Base-by-base conservation (phyloP, 2,329 filamentous ascomycete genomes). In the Xylariomycetidae sp. region DNA sequence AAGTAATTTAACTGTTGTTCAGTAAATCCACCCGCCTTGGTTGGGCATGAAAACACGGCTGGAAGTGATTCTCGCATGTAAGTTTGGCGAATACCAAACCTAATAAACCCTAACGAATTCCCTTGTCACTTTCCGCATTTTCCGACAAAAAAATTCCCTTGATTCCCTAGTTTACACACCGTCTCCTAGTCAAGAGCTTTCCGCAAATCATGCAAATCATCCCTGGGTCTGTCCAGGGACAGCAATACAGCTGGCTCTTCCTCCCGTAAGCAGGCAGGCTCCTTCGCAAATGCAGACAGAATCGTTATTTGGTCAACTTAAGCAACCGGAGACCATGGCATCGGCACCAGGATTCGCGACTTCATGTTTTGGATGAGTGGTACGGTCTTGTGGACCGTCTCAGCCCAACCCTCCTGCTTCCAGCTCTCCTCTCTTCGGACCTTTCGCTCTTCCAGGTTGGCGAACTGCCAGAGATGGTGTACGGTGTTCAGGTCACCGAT, bases 401-500 rank as follows among this genome's bases (percentile, higher is more conserved):
- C 87, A 33, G 85, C 88, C 92, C 92, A 98, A 28, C 92, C 92
- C 56, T 95, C 85, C 25, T 94, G 79, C 45, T 80, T 79, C 92
- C 92, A 98, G 61, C 89, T 96, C 72, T 94, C 80, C 71, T 98
- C 92, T 46, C 92, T 78, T 46, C 88, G 78, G 22, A 85, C 68
- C 62, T 94, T 92, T 46, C 92, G 80, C 67, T 97, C 92, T 63
- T 97, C 89, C 40, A 98, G 66, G 61, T 98, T 87, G 49, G 90
- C 89, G 69, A 97, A 98, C 59, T 98, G 92, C 92, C 92, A 98
- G 15, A 98, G 74, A 59, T 97, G 90, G 62, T 98, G 89, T 20
- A 98, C 92, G 0, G 88, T 96, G 68, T 98, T 98, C 44, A 98
- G 72, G 34, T 96, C 90, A 41, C 92, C 92, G 53, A 98, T 90